Evolutionary conservation across 352 stramenopile species (phyloP), one percentile per base, ranked within the genome.

Genomic region (Globisporangium lucens): DNA sequence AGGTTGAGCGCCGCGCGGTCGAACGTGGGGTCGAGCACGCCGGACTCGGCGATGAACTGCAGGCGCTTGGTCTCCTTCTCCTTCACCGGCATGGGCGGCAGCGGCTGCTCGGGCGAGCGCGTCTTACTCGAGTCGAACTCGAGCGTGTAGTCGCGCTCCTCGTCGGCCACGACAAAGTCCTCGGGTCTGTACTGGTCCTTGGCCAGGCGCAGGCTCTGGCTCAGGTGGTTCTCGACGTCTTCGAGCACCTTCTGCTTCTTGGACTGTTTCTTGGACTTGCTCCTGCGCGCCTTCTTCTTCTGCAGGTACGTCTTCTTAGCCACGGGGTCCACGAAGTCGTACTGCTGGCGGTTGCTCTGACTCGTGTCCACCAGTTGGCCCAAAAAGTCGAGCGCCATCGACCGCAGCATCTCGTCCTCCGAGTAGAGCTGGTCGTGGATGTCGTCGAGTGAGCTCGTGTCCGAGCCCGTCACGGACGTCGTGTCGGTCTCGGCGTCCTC

Each of bases 1-100:
- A 91, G 49, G 24, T 89, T 75, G 8, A 91, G 65, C 27, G 80
- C 80, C 9, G 73, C 60, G 22, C 68, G 73, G 68, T 91, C 82
- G 65, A 85, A 89, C 22, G 72, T 61, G 4, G 62, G 20, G 10
- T 67, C 55, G 58, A 89, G 69, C 43, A 83, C 77, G 2, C 80
- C 80, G 0, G 79, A 77, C 35, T 78, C 68, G 35, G 79, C 59
- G 46, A 91, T 83, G 58, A 78, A 74, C n/a, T 75, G 36, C 3
- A 91, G 65, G 49, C 82, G 82, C 38, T 63, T 62, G 2, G 71
- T 63, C 43, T 90, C 80, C 38, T 88, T 87, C 35, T 73, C 46
- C 0, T 60, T 5, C 0, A 72, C 57, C 0, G 76, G 73, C 67
- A 79, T 71, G 2, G 82, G 82, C 38, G 80, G 76, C 49, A 89